These are phyloP conservation scores for Scolecobasidium constrictum DNA, from an alignment of 2,329 filamentous ascomycete species.

Conservation along the genomic window DNA sequence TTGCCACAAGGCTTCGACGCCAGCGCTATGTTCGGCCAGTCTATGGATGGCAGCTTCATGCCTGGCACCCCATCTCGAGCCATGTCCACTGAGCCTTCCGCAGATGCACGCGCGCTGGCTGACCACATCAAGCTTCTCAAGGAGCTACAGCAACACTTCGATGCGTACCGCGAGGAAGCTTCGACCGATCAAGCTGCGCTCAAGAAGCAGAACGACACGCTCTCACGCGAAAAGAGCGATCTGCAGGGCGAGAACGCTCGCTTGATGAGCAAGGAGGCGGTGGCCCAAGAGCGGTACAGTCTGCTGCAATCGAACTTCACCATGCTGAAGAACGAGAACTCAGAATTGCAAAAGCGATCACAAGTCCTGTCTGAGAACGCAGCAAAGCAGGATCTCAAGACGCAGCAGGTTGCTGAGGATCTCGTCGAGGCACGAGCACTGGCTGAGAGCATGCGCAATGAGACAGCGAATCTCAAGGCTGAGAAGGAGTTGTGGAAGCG, in stretches of 20 bases:
- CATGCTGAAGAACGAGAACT: slow-evolving; percentile 74
- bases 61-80: slow-evolving; percentile 33
- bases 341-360: slow-evolving; percentile 73
- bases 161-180: slow-evolving; percentile 79
- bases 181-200: slow-evolving; percentile 70
- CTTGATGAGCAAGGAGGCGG: slow-evolving; percentile 66
- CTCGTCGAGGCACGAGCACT: slow-evolving; percentile 75
- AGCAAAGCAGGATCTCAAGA: slow-evolving; percentile 80
- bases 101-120: slow-evolving; percentile 47
- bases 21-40: slow-evolving; percentile 60
- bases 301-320: slow-evolving; percentile 83
- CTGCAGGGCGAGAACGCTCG: slow-evolving; percentile 76
- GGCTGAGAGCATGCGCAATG: slow-evolving; percentile 77
- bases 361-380: slow-evolving; percentile 68
- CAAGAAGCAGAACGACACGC: slow-evolving; percentile 70
- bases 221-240: slow-evolving; percentile 71
- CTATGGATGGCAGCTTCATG: slow-evolving; percentile 45
- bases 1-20: slow-evolving; percentile 49
- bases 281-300: slow-evolving; percentile 74
- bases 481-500: slow-evolving; percentile 93
- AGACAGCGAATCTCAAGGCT: slow-evolving; percentile 85
- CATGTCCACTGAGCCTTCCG: slow-evolving; percentile 27
- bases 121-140: slow-evolving; percentile 70
- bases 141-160: slow-evolving; percentile 82
- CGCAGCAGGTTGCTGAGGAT: slow-evolving; percentile 87